phyloP scores from a whole-genome alignment of 2,329 filamentous ascomycete species.

The Fusarium sp. region DNA sequence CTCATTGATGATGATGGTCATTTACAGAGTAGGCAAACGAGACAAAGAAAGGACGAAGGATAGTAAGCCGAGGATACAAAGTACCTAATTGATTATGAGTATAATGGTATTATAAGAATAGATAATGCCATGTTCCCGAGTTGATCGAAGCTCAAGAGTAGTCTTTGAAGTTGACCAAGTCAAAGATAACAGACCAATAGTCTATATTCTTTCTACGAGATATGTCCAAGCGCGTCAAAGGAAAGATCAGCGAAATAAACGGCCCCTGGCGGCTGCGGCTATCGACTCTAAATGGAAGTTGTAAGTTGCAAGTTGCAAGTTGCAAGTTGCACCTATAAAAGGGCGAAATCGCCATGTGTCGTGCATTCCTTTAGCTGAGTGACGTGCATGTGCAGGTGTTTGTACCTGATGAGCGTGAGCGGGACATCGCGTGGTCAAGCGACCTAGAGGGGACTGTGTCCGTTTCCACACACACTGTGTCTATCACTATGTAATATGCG shows the following conservation, averaged over 20 bases:
- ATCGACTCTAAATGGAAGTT: conserved; percentile 15
- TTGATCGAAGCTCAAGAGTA: not conserved
- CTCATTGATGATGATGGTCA: conserved; percentile 39
- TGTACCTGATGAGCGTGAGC: conserved; percentile 39
- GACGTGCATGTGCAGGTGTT: conserved; percentile 41
- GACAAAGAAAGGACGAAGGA: conserved; percentile 18
- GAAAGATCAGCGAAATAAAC: conserved; percentile 10
- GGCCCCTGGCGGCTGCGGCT: conserved; percentile 15
- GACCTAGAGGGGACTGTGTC: conserved; percentile 38
- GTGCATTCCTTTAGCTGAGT: conserved; percentile 39
- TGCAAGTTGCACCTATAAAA: conserved; percentile 25
- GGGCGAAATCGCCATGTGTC: conserved; percentile 22
- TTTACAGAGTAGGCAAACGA: conserved; percentile 13
- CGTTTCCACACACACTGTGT: fast-evolving
- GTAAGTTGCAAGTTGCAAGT: too few species aligned
- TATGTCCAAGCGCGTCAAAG: conserved; percentile 21
- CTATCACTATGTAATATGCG: fast-evolving
- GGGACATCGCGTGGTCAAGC: conserved; percentile 43
- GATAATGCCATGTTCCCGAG: not conserved
- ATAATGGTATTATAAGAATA: not conserved
- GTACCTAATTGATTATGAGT: not conserved
- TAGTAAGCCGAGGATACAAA: not conserved
- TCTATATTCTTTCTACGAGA: not conserved
- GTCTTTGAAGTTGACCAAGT: conserved; percentile 19
- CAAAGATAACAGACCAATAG: not conserved